Percentiles rank a stretch among this genome's conserved stretches.
phyloP scores from a whole-genome alignment of 1,284 basidiomycete genomes.

The Malassezia globosa region DNA sequence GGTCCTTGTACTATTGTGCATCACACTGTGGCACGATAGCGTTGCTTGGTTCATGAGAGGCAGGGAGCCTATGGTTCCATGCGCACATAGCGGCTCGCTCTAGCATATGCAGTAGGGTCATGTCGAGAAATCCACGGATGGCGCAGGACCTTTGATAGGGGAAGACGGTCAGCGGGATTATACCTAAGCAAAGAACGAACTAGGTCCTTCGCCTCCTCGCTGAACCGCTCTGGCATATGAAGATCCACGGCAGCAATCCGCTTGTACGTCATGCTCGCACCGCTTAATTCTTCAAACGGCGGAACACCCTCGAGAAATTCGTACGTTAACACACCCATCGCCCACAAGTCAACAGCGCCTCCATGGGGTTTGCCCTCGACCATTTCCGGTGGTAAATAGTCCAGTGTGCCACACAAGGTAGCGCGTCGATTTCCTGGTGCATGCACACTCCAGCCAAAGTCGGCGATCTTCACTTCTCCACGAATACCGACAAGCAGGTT shows the following conservation, averaged over 20 bases:
- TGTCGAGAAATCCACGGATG: conserved; percentile 92
- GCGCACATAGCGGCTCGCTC: conserved; percentile 18
- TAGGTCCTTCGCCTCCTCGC: conserved; percentile 28
- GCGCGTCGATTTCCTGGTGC: conserved; percentile 78
- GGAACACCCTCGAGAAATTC: conserved; percentile 86
- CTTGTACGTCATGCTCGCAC: conserved; percentile 53
- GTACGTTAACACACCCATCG: conserved; percentile 85
- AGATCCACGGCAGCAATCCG: conserved; percentile 37
- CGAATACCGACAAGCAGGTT: conserved; percentile 88
- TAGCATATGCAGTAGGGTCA: conserved; percentile 38
- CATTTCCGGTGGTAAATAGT: conserved; percentile 98
- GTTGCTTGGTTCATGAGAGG: too few relatives aligned
- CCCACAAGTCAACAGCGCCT: conserved; percentile 90
- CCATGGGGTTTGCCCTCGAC: conserved; percentile 76
- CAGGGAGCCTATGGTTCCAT: too few relatives aligned
- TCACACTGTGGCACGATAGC: too few relatives aligned
- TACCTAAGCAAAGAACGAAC: conserved; percentile 55
- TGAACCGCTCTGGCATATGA: conserved; percentile 32
- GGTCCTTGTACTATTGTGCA: too few relatives aligned
- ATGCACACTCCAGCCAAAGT: conserved; percentile 98
- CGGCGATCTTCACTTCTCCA: conserved; percentile 94
- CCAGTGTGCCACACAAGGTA: conserved; percentile 87
- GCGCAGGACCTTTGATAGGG: conserved; percentile 65
- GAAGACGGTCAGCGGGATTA: conserved; percentile 68
- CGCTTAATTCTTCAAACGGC: conserved; percentile 71